These are phyloP conservation scores for Emiliania huxleyi DNA, from an alignment of 78 protist genomes.

Conservation along the genomic window DNA sequence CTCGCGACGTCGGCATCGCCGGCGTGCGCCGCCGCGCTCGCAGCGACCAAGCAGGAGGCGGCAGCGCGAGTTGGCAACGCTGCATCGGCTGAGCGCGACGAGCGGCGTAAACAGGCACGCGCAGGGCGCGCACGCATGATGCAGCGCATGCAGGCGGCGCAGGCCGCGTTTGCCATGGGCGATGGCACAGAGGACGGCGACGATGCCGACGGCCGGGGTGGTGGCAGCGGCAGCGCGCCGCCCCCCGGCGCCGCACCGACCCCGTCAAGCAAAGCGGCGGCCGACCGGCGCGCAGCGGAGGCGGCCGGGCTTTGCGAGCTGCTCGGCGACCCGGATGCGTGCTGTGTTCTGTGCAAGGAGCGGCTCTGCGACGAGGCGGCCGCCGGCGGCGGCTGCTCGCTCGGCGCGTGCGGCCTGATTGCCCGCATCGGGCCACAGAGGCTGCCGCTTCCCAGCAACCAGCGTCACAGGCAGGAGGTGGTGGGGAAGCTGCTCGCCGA, in stretches of 20 bases:
- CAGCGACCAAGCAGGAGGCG: too few species aligned
- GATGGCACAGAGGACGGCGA: too few species aligned
- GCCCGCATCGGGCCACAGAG: background rate
- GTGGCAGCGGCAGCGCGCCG: background rate
- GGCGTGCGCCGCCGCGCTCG: background rate
- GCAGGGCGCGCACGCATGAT: background rate
- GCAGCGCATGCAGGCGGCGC: background rate
- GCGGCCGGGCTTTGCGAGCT: background rate
- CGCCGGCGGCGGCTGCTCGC: background rate
- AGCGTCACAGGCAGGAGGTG: background rate
- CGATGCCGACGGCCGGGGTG: background rate
- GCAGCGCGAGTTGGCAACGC: too few species aligned
- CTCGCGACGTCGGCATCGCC: background rate
- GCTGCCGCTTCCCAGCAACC: background rate
- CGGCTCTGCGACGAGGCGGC: background rate
- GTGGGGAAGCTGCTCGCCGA: background rate
- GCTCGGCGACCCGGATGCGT: background rate
- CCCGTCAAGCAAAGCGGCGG: background rate
- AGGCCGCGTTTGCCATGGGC: background rate
- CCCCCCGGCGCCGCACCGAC: background rate
- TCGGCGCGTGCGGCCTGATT: background rate
- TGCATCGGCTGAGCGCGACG: background rate
- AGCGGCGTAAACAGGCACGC: background rate
- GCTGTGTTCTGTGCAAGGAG: background rate
- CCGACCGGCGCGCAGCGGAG: too few species aligned